Evolutionary conservation across 495 filamentous ascomycete species (phyloP).

Genomic region (Recurvomyces mirabilis): DNA sequence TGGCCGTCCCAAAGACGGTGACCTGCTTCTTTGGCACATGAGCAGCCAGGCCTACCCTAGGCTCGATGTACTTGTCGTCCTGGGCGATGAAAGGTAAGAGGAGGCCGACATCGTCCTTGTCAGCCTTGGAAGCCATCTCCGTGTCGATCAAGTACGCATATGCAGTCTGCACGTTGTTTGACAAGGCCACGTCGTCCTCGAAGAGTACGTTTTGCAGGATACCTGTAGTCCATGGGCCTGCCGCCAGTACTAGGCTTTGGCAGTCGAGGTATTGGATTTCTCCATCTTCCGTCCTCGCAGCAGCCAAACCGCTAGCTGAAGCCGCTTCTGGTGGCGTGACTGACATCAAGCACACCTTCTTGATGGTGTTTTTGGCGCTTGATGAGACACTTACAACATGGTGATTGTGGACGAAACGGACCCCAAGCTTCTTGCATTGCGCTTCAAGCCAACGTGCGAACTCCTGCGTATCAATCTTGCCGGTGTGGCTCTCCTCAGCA

Average conservation of each 20-base stretch:
- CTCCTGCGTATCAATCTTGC: neutral
- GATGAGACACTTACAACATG: neutral
- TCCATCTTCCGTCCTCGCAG: too few species aligned
- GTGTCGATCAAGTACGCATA: neutral
- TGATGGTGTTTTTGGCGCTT: neutral
- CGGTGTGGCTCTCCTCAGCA: neutral
- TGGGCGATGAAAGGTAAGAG: neutral
- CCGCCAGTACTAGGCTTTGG: constrained; percentile 12
- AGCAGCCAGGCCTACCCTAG: constrained; percentile 5
- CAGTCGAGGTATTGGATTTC: neutral
- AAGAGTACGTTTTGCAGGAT: constrained; percentile 4
- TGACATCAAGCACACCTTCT: too few species aligned
- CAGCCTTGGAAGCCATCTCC: neutral
- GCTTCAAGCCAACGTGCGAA: constrained; percentile 7
- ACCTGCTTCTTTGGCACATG: neutral
- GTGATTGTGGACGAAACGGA: constrained; percentile 8
- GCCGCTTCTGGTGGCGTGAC: too few species aligned
- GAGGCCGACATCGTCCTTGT: constrained; percentile 5
- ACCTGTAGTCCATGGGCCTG: constrained; percentile 9
- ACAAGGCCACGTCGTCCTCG: neutral
- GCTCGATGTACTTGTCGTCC: neutral
- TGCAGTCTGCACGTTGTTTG: neutral
- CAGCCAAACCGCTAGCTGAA: too few species aligned
- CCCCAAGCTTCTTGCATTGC: constrained; percentile 5
- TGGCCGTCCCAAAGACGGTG: constrained; percentile 3